Base-by-base conservation (phyloP, 192 early-diverging fungal species). In the Linnemannia exigua region DNA sequence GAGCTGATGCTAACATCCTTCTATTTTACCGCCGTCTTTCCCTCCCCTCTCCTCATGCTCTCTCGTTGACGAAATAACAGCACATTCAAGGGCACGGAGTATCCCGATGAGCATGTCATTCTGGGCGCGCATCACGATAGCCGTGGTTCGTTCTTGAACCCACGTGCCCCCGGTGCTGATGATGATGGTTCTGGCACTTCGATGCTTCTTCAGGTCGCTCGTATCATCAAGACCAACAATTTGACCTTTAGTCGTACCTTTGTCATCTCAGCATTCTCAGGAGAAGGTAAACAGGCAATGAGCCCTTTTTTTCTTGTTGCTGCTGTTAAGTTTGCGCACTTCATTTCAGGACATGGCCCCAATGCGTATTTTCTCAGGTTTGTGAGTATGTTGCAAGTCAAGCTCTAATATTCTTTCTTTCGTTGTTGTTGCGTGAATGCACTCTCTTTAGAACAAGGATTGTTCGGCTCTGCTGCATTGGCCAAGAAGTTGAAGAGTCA, bases 51-150 rank as follows among this genome's bases (percentile, higher is more conserved):
- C 35, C 52, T 67, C 50, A 19, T 22, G 41, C 41, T 54, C 69
- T 63, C 25, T 76, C 38, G 25, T 19, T 68, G 38, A 20, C 70
- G 19, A 54, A 44, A 37, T 25, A 38, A 31, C 38, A 89, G 88
- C 69, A 87, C 76, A 6, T 88, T 89, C 67, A 80, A 68, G 61
- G 88, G 88, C 8, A 89, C 85, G 33, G 86, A 89, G 22, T 33
- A 80, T 50, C 85, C 88, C 11, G 47, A 80, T 48, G 88, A 89
- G 74, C 88, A 80, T 77, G 88, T 89, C 69, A 88, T 89, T 52
- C 77, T 89, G 58, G 88, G 88, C 28, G 88, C 88, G 1, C 88
- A 89, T 81, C 86, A 88, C 72, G 88, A 89, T 47, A 74, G 71
- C 54, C 87, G 88, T 28, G 88, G 88, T 28, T 88, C 88, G 2